Evolutionary conservation across 305 asterid genomes (phyloP).

Genomic region (Salvia sclarea): DNA sequence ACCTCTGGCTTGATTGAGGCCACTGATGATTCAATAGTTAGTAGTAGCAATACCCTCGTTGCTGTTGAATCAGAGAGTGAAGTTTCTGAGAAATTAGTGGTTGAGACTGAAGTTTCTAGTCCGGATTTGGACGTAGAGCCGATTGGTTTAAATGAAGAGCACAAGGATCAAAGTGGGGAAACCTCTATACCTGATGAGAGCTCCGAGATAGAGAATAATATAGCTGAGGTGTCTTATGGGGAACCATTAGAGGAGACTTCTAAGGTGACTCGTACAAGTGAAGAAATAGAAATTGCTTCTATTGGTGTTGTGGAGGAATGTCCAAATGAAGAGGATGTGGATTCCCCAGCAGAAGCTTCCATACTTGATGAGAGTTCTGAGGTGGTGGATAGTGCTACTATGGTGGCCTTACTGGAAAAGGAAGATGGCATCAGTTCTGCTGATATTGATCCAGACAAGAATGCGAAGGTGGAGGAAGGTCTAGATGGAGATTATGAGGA

Average conservation of each 20-base stretch:
- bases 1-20: conserved; percentile 29
- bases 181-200: conserved; percentile 22
- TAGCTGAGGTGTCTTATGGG: background rate
- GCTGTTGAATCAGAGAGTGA: conserved; percentile 31
- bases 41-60: conserved; percentile 16
- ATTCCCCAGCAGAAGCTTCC: conserved; percentile 17
- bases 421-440: conserved; percentile 15
- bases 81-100: conserved; percentile 28
- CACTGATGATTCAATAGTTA: conserved; percentile 31
- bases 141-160: conserved; percentile 13
- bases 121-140: conserved; percentile 22
- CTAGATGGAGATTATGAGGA: conserved; percentile 14
- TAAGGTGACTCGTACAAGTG: conserved; percentile 15
- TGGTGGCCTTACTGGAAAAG: background rate
- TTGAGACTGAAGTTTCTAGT: conserved; percentile 30
- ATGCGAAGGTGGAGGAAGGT: conserved; percentile 23
- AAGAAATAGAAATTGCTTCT: conserved; percentile 28
- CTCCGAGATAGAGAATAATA: background rate
- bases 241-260: conserved; percentile 1
- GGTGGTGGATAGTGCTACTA: background rate
- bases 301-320: conserved; percentile 24
- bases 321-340: conserved; percentile 19
- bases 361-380: conserved; percentile 20
- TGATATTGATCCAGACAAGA: conserved; percentile 20
- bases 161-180: conserved; percentile 20